Conservation (phyloP, 352 stramenopile genomes). For the Pythium rishiriense region DNA sequence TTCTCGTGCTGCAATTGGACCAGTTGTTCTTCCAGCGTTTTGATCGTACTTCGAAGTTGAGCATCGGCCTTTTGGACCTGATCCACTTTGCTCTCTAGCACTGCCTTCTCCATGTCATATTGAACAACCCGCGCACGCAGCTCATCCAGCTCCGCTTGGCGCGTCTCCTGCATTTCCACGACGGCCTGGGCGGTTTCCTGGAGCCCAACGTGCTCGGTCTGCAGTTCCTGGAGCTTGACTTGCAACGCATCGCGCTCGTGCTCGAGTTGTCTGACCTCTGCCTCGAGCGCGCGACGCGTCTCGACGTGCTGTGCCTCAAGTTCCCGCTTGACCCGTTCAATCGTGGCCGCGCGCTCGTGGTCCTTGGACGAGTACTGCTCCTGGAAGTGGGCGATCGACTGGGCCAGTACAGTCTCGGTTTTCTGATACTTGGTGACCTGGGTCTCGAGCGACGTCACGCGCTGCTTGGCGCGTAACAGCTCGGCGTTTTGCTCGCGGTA, state of each 20-base stretch:
- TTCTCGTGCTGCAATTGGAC: conserved; percentile 36
- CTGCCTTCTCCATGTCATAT: conserved; percentile 70
- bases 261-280: conserved; percentile 39
- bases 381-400: conserved; percentile 71
- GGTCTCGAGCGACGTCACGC: conserved; percentile 39
- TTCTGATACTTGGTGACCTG: conserved; percentile 73
- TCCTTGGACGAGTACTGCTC: conserved; percentile 59
- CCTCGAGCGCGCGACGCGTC: conserved; percentile 31
- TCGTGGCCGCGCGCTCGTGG: conserved; percentile 45
- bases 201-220: conserved; percentile 20
- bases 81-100: conserved; percentile 57
- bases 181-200: conserved; percentile 31
- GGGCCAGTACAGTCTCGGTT: conserved; percentile 70
- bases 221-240: conserved; percentile 18
- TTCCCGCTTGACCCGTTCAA: conserved; percentile 45
- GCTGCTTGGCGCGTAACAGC: conserved; percentile 42
- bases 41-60: conserved; percentile 50
- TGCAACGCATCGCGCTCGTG: conserved; percentile 25
- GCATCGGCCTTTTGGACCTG: conserved; percentile 63
- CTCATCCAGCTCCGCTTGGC: conserved; percentile 29
- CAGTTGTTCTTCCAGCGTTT: conserved; percentile 47
- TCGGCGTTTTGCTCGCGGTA: conserved; percentile 48
- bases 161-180: conserved; percentile 28
- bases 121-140: conserved; percentile 37
- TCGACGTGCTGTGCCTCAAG: conserved; percentile 40